Conservation (phyloP, 176 grass and related monocot species). For the Melocanna baccifera region DNA sequence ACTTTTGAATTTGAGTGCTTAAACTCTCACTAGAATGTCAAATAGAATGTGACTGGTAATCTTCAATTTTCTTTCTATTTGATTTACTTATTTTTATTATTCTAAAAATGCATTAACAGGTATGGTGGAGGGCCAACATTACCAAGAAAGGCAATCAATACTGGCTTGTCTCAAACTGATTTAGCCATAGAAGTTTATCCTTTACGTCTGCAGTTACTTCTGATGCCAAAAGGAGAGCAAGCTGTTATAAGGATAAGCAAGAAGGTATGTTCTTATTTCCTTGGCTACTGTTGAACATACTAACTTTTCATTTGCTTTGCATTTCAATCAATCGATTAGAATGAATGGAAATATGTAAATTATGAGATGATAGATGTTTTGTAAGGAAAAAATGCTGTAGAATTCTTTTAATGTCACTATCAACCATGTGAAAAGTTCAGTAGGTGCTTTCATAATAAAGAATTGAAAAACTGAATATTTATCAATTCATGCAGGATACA, state of each 20-base stretch:
- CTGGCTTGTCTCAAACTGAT: conserved; percentile 92
- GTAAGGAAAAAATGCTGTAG: neutral
- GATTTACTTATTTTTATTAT: conserved; percentile 19
- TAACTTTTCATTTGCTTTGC: conserved; percentile 13
- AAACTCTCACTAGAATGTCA: neutral
- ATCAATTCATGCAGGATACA: conserved; percentile 61
- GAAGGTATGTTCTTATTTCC: conserved; percentile 54
- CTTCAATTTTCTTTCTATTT: conserved; percentile 11
- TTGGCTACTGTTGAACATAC: conserved; percentile 3
- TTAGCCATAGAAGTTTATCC: conserved; percentile 99
- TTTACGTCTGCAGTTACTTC: conserved; percentile 83
- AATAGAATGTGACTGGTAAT: neutral
- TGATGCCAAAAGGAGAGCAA: conserved; percentile 76
- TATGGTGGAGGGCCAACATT: conserved; percentile 90
- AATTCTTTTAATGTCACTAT: conserved; percentile 5
- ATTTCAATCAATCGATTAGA: conserved; percentile 4
- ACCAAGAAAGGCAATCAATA: conserved; percentile 93
- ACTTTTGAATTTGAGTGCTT: conserved; percentile 3
- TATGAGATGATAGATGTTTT: neutral
- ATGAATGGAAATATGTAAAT: neutral
- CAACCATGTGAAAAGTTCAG: neutral
- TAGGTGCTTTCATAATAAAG: neutral
- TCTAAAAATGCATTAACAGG: conserved; percentile 47
- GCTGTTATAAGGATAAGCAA: conserved; percentile 98
- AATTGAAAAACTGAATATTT: neutral